These are phyloP conservation scores for Tolypocladium guangdongense DNA, from an alignment of 2,329 filamentous ascomycete species.

Conservation along the genomic window DNA sequence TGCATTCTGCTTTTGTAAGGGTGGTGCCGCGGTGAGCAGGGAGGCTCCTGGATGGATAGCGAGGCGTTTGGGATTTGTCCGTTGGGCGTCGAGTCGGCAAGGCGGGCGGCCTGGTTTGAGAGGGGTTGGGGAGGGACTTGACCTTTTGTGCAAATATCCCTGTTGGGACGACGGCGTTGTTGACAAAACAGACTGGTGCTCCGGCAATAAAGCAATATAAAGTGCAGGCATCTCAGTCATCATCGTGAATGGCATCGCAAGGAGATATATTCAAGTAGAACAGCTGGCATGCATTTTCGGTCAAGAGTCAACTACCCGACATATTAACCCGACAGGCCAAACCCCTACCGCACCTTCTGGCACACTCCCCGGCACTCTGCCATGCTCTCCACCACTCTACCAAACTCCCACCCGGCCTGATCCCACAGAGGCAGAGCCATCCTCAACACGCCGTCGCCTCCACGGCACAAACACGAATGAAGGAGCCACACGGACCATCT, in stretches of 20 bases:
- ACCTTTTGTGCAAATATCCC: background rate
- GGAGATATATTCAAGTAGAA: background rate
- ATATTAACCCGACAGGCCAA: background rate
- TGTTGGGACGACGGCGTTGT: background rate
- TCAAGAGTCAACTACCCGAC: background rate
- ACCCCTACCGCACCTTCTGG: too few relatives aligned
- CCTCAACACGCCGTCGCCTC: background rate
- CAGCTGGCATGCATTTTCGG: background rate
- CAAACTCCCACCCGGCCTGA: background rate
- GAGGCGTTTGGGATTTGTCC: background rate
- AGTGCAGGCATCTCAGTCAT: background rate
- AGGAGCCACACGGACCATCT: background rate
- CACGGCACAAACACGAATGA: background rate
- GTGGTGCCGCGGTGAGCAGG: background rate
- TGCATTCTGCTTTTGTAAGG: background rate
- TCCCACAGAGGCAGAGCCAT: background rate
- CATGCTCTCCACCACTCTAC: background rate
- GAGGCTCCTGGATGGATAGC: background rate
- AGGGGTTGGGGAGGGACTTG: background rate
- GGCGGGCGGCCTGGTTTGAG: background rate
- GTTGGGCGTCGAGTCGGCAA: background rate
- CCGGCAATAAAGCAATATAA: background rate
- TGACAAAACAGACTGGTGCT: background rate
- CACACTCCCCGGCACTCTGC: background rate
- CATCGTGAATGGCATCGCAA: background rate